Conservation (phyloP, 192 early-diverging fungal genomes). For the Gryganskiella cystojenkinii region DNA sequence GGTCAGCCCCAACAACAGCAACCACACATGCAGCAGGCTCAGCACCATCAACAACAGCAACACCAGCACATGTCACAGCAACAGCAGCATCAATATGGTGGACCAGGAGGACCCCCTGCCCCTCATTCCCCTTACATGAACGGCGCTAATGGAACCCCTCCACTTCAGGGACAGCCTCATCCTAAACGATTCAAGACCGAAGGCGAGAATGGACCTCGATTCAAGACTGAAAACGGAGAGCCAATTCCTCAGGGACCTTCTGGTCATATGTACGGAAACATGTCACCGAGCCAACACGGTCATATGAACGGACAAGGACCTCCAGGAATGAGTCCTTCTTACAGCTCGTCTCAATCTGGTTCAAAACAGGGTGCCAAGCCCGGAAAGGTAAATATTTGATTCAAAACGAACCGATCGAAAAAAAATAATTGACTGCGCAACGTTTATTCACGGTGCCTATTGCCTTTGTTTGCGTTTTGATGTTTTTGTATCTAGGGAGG, state of each 20-base stretch:
- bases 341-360: constrained; percentile 37
- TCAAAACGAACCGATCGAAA: too few relatives aligned
- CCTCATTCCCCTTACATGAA: constrained; percentile 59
- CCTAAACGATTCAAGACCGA: constrained; percentile 52
- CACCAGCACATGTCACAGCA: constrained; percentile 50
- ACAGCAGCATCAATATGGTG: constrained; percentile 29
- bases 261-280: constrained; percentile 57
- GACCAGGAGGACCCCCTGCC: constrained; percentile 35
- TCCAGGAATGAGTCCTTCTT: constrained; percentile 54
- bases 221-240: constrained; percentile 47
- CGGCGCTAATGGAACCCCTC: constrained; percentile 44
- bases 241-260: constrained; percentile 46
- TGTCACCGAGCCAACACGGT: constrained; percentile 58
- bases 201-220: constrained; percentile 27
- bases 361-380: constrained; percentile 36
- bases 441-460: background rate
- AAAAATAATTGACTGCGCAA: too few relatives aligned
- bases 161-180: constrained; percentile 53
- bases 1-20: constrained; percentile 42
- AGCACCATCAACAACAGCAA: constrained; percentile 54
- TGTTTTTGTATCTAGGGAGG: constrained; percentile 15
- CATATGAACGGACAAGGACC: constrained; percentile 58
- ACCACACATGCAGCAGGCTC: constrained; percentile 46
- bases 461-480: background rate
- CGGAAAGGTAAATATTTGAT: constrained; percentile 33